These are phyloP conservation scores for Sphaerulina vaccinii DNA, from an alignment of 2,329 filamentous ascomycete species.

Conservation along the genomic window DNA sequence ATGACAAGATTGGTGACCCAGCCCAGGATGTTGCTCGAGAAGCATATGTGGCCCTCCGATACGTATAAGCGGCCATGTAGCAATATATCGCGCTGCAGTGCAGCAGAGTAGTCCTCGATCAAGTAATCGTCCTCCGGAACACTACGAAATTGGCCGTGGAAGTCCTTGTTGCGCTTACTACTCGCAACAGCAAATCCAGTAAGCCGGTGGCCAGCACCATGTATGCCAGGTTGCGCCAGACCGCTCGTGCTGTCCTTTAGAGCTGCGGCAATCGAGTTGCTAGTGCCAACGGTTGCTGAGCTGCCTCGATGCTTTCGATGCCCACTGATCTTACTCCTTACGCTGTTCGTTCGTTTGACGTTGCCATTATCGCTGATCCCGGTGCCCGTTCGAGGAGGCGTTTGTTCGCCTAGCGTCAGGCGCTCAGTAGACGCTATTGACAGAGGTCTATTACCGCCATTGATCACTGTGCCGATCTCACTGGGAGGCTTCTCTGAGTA, in stretches of 20 bases:
- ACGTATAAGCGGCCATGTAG: conserved; percentile 92
- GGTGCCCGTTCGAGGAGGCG: conserved; percentile 64
- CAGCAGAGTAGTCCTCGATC: conserved; percentile 98
- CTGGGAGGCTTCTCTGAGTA: conserved; percentile 50
- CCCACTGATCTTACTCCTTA: conserved; percentile 55
- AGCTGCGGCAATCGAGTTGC: conserved; percentile 70
- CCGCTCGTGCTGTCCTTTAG: conserved; percentile 69
- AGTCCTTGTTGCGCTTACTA: conserved; percentile 93
- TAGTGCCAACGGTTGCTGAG: conserved; percentile 63
- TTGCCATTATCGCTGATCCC: conserved; percentile 51
- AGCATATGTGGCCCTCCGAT: conserved; percentile 95
- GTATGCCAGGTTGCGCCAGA: conserved; percentile 62
- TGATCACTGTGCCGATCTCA: conserved; percentile 34
- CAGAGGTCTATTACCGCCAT: conserved; percentile 38
- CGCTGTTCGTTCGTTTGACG: conserved; percentile 55
- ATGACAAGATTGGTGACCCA: conserved; percentile 98
- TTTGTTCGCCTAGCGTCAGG: conserved; percentile 54
- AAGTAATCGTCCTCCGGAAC: conserved; percentile 97
- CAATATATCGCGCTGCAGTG: conserved; percentile 90
- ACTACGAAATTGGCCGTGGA: conserved; percentile 89
- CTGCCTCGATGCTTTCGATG: conserved; percentile 73
- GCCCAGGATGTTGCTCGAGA: conserved; percentile 97
- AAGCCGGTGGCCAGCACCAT: conserved; percentile 66
- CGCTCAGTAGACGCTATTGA: conserved; percentile 43
- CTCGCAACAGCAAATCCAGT: conserved; percentile 95